phyloP scores from a whole-genome alignment of 1,284 basidiomycete species.

The Amylostereum areolatum region DNA sequence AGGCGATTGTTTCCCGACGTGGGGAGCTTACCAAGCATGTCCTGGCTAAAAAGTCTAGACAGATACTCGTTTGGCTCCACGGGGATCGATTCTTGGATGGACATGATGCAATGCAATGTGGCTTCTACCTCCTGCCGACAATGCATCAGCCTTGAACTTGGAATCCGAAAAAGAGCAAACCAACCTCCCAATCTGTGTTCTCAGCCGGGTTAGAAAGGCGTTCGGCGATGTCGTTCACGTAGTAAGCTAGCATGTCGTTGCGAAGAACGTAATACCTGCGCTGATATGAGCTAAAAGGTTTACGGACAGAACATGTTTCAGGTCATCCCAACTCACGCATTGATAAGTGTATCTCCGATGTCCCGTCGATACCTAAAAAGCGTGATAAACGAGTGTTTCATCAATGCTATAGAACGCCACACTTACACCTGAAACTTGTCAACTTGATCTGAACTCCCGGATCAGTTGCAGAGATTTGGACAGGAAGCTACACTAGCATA shows the following conservation, averaged over 20 bases:
- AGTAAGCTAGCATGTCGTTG: slow-evolving; percentile 71
- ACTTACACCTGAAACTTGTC: slow-evolving; percentile 73
- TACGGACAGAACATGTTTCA: slow-evolving; percentile 1
- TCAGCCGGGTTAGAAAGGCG: slow-evolving; percentile 36
- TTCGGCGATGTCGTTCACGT: slow-evolving; percentile 55
- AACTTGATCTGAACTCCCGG: slow-evolving; percentile 47
- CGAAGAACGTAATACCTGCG: slow-evolving; percentile 82
- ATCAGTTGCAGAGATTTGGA: slow-evolving; percentile 4
- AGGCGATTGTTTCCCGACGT: slow-evolving; percentile 59
- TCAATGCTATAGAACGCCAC: slow-evolving; percentile 15
- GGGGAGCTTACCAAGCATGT: slow-evolving; percentile 63
- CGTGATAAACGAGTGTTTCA: slow-evolving; percentile 13
- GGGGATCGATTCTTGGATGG: slow-evolving; percentile 82
- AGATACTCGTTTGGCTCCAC: slow-evolving; percentile 64
- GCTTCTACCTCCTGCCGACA: slow-evolving; percentile 71
- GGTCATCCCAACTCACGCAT: slow-evolving; percentile 54
- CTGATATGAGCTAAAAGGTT: neutral
- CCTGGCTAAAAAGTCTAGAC: slow-evolving; percentile 61
- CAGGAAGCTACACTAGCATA: slow-evolving; percentile 22
- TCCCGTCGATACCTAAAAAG: slow-evolving; percentile 71
- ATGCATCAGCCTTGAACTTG: neutral
- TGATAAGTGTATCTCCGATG: slow-evolving; percentile 86
- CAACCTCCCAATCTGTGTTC: slow-evolving; percentile 64
- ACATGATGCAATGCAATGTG: slow-evolving; percentile 77
- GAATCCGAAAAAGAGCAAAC: slow-evolving; percentile 13